A percentile compares a stretch with the other conserved stretches of the same genome.
phyloP scores from a whole-genome alignment of 2,329 filamentous ascomycete genomes.

The Nannizziopsis barbatae region DNA sequence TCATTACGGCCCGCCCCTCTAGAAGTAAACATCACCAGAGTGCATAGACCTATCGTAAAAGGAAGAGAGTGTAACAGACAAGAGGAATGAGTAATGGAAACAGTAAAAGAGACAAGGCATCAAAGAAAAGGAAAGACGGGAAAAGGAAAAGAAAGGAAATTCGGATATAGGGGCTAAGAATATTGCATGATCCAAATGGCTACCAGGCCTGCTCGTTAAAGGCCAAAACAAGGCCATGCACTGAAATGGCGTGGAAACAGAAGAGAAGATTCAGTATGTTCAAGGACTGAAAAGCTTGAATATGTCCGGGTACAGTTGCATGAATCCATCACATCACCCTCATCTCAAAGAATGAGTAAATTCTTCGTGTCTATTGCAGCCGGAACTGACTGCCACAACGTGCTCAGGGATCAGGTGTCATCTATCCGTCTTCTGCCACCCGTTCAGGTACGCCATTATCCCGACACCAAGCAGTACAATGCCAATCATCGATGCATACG shows the following conservation, averaged over 20 bases:
- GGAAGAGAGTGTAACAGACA: background rate
- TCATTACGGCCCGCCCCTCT: constrained; percentile 12
- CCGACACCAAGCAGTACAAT: constrained; percentile 73
- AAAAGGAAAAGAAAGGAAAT: constrained; percentile 1
- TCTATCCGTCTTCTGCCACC: constrained; percentile 54
- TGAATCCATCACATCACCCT: constrained; percentile 10
- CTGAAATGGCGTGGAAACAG: constrained; percentile 1
- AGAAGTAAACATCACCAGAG: constrained; percentile 8
- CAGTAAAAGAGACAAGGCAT: background rate
- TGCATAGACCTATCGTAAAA: constrained; percentile 1
- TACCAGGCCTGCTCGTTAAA: constrained; percentile 13
- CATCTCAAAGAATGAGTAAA: constrained; percentile 13
- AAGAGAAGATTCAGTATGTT: constrained; percentile 3
- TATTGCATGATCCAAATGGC: constrained; percentile 11
- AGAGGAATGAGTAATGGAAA: background rate
- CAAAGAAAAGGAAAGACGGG: background rate
- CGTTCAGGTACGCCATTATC: constrained; percentile 76
- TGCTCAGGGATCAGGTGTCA: constrained; percentile 21
- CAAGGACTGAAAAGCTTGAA: constrained; percentile 9
- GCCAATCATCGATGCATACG: constrained; percentile 71
- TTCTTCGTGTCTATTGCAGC: constrained; percentile 3
- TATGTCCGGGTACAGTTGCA: background rate
- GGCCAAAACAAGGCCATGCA: constrained; percentile 7
- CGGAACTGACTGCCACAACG: background rate
- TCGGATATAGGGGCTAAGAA: constrained; percentile 3